Evolutionary conservation across 768 basidiomycete species (phyloP).

Genomic region (Rossbeevera mucosa): DNA sequence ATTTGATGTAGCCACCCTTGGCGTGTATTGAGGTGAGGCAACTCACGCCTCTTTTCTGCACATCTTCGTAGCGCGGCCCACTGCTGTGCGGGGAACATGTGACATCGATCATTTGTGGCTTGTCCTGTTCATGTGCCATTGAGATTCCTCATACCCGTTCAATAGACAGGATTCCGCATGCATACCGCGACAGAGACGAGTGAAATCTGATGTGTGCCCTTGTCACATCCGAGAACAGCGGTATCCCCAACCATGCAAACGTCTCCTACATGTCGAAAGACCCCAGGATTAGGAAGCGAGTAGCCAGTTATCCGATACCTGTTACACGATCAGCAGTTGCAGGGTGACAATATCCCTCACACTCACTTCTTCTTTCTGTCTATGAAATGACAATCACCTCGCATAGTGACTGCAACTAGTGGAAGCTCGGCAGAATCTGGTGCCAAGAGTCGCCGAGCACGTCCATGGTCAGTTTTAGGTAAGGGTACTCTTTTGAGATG

Average conservation of each 20-base stretch:
- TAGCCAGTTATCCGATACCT: conserved; percentile 35
- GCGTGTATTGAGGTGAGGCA: conserved; percentile 39
- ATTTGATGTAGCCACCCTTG: conserved; percentile 30
- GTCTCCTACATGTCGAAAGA: conserved; percentile 42
- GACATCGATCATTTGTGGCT: conserved; percentile 31
- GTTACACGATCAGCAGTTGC: conserved; percentile 14
- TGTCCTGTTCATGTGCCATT: conserved; percentile 26
- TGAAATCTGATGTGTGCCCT: conserved; percentile 40
- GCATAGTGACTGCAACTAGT: conserved; percentile 43
- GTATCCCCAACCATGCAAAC: conserved; percentile 40
- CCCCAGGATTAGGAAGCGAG: conserved; percentile 37
- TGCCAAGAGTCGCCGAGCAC: conserved; percentile 30
- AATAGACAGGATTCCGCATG: conserved; percentile 24
- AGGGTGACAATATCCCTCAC: neutral
- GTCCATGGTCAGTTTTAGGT: conserved; percentile 31
- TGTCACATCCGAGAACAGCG: conserved; percentile 41
- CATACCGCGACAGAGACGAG: conserved; percentile 34
- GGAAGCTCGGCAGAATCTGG: conserved; percentile 30
- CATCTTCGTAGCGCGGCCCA: conserved; percentile 22
- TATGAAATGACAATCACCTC: conserved; percentile 43
- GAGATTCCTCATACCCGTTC: conserved; percentile 20
- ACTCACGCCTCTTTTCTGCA: conserved; percentile 34
- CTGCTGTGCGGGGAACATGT: conserved; percentile 31
- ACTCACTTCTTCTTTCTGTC: conserved; percentile 30
- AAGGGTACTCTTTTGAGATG: conserved; percentile 27